These are phyloP conservation scores for Auricularia auricula-judae DNA, from an alignment of 768 basidiomycete species.

Conservation along the genomic window DNA sequence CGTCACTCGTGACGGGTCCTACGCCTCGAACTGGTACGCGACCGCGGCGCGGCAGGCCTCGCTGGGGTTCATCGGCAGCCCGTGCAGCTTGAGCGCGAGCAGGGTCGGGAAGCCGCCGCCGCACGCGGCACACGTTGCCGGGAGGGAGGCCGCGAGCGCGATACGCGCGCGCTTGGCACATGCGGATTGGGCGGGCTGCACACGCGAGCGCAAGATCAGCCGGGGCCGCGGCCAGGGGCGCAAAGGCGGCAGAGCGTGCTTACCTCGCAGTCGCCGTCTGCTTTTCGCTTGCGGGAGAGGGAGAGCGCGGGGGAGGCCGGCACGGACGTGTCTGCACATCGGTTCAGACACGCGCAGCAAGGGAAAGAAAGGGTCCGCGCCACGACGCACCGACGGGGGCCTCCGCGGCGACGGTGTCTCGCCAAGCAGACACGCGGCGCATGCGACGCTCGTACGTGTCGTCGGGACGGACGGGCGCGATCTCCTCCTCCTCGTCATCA, in stretches of 20 bases:
- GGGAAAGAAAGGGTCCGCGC: slow-evolving; percentile 21
- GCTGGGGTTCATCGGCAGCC: neutral
- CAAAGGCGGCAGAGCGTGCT: neutral
- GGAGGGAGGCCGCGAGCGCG: neutral
- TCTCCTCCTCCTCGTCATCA: slow-evolving; percentile 23
- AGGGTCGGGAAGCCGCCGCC: slow-evolving; percentile 68
- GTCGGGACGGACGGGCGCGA: neutral
- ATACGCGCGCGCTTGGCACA: neutral
- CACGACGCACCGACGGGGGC: neutral
- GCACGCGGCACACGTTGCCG: slow-evolving; percentile 14
- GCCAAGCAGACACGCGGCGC: slow-evolving; percentile 63
- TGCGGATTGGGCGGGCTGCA: neutral
- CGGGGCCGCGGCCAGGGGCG: neutral
- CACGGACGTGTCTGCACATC: slow-evolving; percentile 5
- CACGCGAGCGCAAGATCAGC: neutral
- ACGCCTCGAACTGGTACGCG: slow-evolving; percentile 55
- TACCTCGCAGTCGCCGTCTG: slow-evolving; percentile 18
- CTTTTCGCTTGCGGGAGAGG: slow-evolving; percentile 39
- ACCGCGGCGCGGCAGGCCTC: slow-evolving; percentile 68
- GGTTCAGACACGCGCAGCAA: slow-evolving; percentile 12
- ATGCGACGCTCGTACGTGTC: slow-evolving; percentile 28
- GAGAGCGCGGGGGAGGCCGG: slow-evolving; percentile 17
- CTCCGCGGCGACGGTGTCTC: slow-evolving; percentile 38
- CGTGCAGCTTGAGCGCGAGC: slow-evolving; percentile 41
- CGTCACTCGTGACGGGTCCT: neutral